Conservation (phyloP, 2,329 filamentous ascomycete genomes). For the Mycosphaerelloides madeirae region DNA sequence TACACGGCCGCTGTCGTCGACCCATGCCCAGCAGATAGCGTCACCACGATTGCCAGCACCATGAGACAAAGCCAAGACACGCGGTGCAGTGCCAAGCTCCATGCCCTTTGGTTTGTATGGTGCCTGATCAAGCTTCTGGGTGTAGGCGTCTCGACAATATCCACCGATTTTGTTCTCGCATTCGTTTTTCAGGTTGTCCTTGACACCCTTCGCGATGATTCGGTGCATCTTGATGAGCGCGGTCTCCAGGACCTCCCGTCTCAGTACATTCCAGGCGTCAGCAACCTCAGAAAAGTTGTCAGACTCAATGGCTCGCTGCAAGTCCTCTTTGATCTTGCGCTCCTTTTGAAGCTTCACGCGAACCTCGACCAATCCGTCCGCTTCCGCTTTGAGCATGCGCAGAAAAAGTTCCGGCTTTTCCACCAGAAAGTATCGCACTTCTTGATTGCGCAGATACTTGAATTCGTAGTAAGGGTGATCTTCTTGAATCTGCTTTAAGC, state of each 20-base stretch:
- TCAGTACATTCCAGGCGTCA: constrained; percentile 88
- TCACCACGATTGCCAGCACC: constrained; percentile 76
- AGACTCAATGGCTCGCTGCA: constrained; percentile 81
- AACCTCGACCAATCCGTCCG: constrained; percentile 87
- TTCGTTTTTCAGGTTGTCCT: constrained; percentile 87
- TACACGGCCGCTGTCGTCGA: constrained; percentile 87
- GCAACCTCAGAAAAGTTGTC: constrained; percentile 94
- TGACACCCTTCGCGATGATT: constrained; percentile 84
- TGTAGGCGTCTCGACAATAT: constrained; percentile 82
- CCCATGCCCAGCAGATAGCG: constrained; percentile 82
- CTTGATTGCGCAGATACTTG: constrained; percentile 90
- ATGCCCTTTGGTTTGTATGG: constrained; percentile 94
- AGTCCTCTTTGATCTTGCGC: constrained; percentile 67
- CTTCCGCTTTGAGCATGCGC: constrained; percentile 95
- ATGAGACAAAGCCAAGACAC: constrained; percentile 81
- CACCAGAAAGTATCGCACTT: constrained; percentile 62
- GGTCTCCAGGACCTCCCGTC: constrained; percentile 75
- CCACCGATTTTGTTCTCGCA: constrained; percentile 92
- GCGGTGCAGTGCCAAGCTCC: constrained; percentile 78
- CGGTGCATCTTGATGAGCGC: constrained; percentile 77
- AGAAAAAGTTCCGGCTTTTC: constrained; percentile 83
- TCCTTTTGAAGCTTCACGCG: constrained; percentile 72
- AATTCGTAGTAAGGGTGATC: constrained; percentile 96
- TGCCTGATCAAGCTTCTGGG: constrained; percentile 85
- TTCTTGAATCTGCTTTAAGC: constrained; percentile 86